Evolutionary conservation across 139 green algal species (phyloP).

Genomic region (Chlamydomonas sp.): DNA sequence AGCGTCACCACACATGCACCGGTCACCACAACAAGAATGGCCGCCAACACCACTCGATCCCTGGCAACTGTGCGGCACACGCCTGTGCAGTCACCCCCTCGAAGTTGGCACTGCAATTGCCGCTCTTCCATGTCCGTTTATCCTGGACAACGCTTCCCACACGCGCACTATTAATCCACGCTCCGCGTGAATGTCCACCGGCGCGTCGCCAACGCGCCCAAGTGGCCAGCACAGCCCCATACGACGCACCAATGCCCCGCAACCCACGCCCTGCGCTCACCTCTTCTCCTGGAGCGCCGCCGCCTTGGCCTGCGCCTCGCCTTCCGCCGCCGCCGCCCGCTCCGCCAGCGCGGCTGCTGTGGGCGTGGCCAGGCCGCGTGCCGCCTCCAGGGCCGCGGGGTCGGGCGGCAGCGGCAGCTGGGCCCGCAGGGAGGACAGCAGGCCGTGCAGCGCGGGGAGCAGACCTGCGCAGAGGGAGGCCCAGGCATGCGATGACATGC

Average conservation of each 20-base stretch:
- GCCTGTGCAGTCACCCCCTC: neutral
- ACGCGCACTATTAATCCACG: no score
- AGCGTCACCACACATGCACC: neutral
- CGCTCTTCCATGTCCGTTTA: no score
- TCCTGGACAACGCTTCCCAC: no score
- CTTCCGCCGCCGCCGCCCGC: neutral
- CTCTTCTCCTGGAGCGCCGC: neutral
- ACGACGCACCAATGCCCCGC: neutral
- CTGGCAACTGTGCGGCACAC: neutral
- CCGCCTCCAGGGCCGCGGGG: neutral
- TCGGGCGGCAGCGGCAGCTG: neutral
- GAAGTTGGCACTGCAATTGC: neutral
- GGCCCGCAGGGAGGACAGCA: neutral
- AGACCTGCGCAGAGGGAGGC: neutral
- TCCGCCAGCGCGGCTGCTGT: constrained; percentile 4
- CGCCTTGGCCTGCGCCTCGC: neutral
- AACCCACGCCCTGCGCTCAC: neutral
- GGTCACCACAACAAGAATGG: neutral
- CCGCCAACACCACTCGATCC: neutral
- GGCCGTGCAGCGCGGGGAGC: neutral
- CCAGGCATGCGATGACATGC: neutral
- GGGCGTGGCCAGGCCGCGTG: neutral
- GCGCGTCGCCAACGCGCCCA: no score
- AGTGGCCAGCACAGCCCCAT: neutral
- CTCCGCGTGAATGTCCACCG: no score